Base-by-base conservation (phyloP, 208 protist species). In the Leishmania major region DNA sequence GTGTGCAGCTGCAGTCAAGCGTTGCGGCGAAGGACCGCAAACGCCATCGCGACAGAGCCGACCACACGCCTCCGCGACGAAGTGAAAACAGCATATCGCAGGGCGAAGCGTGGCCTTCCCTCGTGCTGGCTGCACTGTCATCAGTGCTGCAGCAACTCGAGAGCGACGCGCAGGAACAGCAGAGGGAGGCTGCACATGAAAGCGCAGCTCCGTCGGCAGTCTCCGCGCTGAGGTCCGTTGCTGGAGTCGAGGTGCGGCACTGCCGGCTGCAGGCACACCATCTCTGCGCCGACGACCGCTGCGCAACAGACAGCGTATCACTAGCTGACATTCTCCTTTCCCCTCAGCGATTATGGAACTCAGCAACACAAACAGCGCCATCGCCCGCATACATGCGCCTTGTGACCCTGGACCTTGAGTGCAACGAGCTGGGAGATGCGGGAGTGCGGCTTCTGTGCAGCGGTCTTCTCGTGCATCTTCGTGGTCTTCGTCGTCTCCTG, bases 321-420 rank as follows among this genome's bases (percentile, higher is more conserved):
- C 43, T 86, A 35, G 49, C 55, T 4, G 49, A 51, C 8, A 49
- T 78, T 37, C 22, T 87, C 59, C 43, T 87, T 22, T 70, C 62
- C 11, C 57, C 78, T 10, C 19, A 28, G 15, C 55, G 67, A 1
- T 40, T 69, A 31, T 87, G 84, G 84, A 75, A 53, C 28, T 17
- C 28, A 1, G 28, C 35, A 31, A 3, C 64, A 73, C 43, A n/a
- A 60, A 2, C 19, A 31, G 45, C 40, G 45, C 31, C 22, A 10
- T 47, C 43, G 8, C 59, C 64, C 15, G 35, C 45, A 28, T 15
- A 13, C 45, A 22, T 55, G n/a, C 67, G 22, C n/a, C 28, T 90
- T n/a, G 81, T 77, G 0, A 84, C 80, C 37, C 77, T 90, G 10
- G 87, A 90, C 40, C 74, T 90, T 4, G 87, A 90, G 74, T 80